Conservation (phyloP, 768 basidiomycete species). For the Lactarius vividus region DNA sequence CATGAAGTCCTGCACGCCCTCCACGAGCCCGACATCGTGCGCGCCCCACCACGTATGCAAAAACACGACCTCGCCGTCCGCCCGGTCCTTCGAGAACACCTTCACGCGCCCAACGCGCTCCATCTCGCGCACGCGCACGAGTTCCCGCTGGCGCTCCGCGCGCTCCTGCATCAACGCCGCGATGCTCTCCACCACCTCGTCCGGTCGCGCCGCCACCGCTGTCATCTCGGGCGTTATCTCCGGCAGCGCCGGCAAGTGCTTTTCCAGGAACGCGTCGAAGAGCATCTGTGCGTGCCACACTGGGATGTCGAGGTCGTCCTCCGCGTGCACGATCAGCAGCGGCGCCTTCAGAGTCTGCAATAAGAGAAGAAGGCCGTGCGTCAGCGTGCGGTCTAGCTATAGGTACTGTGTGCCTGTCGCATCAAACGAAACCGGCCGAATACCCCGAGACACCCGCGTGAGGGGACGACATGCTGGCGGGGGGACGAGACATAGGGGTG, state of each 20-base stretch:
- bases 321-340: slow-evolving; percentile 70
- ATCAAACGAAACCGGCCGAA: neutral
- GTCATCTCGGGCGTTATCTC: slow-evolving; percentile 36
- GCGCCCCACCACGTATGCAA: slow-evolving; percentile 56
- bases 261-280: slow-evolving; percentile 65
- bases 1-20: slow-evolving; percentile 66
- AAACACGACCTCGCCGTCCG: slow-evolving; percentile 47
- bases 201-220: slow-evolving; percentile 28
- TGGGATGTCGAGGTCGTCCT: slow-evolving; percentile 72
- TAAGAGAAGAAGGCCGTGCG: neutral
- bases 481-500: too few species aligned
- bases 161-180: slow-evolving; percentile 41
- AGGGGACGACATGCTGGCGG: neutral
- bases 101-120: slow-evolving; percentile 51
- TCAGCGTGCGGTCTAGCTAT: neutral
- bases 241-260: slow-evolving; percentile 46
- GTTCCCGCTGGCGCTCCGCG: slow-evolving; percentile 39
- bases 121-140: slow-evolving; percentile 48
- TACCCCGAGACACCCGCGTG: neutral
- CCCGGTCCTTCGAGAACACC: slow-evolving; percentile 45
- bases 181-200: slow-evolving; percentile 46
- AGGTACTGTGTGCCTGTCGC: too few species aligned
- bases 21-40: slow-evolving; percentile 59
- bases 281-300: slow-evolving; percentile 63
- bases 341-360: slow-evolving; percentile 62